Evolutionary conservation across 768 basidiomycete genomes (phyloP).

Genomic region (Mycena crocata): DNA sequence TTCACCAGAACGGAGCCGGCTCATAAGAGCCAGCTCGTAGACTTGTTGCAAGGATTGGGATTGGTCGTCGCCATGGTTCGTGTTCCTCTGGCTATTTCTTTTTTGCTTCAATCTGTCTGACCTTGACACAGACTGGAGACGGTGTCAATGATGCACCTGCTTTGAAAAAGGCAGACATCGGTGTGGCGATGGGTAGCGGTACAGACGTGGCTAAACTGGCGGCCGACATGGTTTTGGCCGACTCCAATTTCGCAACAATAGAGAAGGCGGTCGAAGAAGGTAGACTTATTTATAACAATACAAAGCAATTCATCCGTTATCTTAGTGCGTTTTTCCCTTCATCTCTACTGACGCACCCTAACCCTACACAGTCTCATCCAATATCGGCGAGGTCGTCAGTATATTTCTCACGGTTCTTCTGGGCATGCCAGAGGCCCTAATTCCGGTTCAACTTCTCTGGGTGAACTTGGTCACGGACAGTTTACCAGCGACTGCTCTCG

Average conservation of each 20-base stretch:
- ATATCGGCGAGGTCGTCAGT: slow-evolving; percentile 96
- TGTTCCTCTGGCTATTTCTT: slow-evolving; percentile 19
- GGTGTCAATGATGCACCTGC: slow-evolving; percentile 99
- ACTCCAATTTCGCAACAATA: slow-evolving; percentile 98
- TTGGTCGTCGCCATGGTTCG: slow-evolving; percentile 94
- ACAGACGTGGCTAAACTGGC: slow-evolving; percentile 99
- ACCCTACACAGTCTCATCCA: slow-evolving; percentile 78
- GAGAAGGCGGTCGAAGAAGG: slow-evolving; percentile 98
- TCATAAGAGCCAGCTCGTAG: slow-evolving; percentile 95
- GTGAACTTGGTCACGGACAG: slow-evolving; percentile 98
- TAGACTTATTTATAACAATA: slow-evolving; percentile 98
- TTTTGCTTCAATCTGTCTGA: slow-evolving; percentile 2
- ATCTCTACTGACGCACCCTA: slow-evolving; percentile 15
- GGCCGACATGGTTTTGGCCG: slow-evolving; percentile 97
- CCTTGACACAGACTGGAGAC: slow-evolving; percentile 81
- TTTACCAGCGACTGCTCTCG: slow-evolving; percentile 95
- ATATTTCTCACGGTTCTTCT: slow-evolving; percentile 98
- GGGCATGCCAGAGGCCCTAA: slow-evolving; percentile 99
- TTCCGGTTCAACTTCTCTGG: slow-evolving; percentile 98
- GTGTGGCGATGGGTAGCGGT: slow-evolving; percentile 98
- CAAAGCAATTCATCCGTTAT: slow-evolving; percentile 99
- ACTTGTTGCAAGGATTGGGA: slow-evolving; percentile 90
- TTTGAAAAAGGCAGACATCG: slow-evolving; percentile 96
- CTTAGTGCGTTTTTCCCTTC: slow-evolving; percentile 71
- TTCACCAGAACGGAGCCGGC: slow-evolving; percentile 95